Conservation (phyloP, 495 filamentous ascomycete genomes). For the Penicillium samsonianum region DNA sequence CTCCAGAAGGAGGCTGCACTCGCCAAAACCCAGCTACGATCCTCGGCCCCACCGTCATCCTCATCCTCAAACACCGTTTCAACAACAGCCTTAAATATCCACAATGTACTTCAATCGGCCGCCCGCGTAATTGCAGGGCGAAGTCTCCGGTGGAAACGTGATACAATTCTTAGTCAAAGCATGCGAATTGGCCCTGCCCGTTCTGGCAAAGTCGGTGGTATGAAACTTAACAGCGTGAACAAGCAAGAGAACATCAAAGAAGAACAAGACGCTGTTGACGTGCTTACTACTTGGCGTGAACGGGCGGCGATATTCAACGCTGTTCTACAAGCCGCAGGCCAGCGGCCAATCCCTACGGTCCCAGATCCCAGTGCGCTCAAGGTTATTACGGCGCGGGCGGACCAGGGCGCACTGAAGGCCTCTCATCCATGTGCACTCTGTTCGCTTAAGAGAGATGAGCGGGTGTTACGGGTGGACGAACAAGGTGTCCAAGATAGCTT, state of each 20-base stretch:
- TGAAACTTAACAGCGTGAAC: constrained; percentile 86
- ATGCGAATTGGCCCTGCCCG: constrained; percentile 81
- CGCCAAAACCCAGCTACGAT: constrained; percentile 22
- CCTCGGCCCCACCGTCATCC: not conserved
- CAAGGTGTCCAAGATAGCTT: constrained; percentile 78
- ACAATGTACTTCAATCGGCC: constrained; percentile 60
- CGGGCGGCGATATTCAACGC: constrained; percentile 45
- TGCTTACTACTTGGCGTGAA: constrained; percentile 67
- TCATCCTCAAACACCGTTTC: not conserved
- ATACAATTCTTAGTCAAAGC: constrained; percentile 78
- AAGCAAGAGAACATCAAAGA: constrained; percentile 78
- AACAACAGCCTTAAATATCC: constrained; percentile 42
- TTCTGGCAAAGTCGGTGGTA: constrained; percentile 66
- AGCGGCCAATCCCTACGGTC: constrained; percentile 64
- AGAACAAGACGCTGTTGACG: constrained; percentile 82
- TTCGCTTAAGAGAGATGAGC: constrained; percentile 82
- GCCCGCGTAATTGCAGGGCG: constrained; percentile 85
- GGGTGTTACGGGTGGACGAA: constrained; percentile 71
- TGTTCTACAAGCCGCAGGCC: constrained; percentile 37
- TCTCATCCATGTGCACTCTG: constrained; percentile 83
- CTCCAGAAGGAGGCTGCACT: constrained; percentile 41
- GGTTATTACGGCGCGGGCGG: constrained; percentile 45
- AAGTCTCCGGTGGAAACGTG: constrained; percentile 85
- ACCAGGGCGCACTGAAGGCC: constrained; percentile 66
- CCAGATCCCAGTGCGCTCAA: constrained; percentile 61